phyloP scores from a whole-genome alignment of 140 eudicot genomes.

The Erigeron philadelphicus region DNA sequence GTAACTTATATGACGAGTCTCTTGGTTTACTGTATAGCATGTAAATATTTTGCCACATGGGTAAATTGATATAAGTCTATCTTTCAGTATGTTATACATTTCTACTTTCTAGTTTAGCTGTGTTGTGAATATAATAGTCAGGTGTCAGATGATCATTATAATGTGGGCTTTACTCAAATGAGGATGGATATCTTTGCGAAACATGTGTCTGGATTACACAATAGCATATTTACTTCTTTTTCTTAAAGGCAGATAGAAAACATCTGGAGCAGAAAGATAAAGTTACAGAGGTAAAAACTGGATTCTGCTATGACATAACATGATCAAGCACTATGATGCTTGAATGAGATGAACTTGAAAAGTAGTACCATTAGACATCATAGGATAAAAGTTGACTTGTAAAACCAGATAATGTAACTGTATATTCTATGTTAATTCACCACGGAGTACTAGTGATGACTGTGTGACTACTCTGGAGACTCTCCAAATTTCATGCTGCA shows the following conservation, averaged over 20 bases:
- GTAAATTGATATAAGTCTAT: slow-evolving; percentile 2
- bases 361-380: background rate
- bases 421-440: slow-evolving; percentile 44
- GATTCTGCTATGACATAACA: background rate
- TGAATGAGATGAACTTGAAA: background rate
- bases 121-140: background rate
- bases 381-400: background rate
- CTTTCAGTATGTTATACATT: background rate
- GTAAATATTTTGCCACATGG: slow-evolving; percentile 17
- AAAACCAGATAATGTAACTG: background rate
- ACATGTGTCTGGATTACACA: too few relatives aligned
- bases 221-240: too few relatives aligned
- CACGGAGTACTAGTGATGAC: slow-evolving; percentile 63
- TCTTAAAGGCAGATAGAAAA: background rate
- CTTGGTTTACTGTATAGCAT: slow-evolving; percentile 21
- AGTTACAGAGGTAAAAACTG: slow-evolving; percentile 6
- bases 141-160: background rate
- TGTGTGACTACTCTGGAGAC: slow-evolving; percentile 73
- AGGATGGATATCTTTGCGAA: background rate
- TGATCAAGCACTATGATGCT: background rate
- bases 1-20: background rate
- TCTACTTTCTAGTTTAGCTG: background rate
- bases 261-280: slow-evolving; percentile 3
- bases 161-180: background rate
- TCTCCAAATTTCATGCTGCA: slow-evolving; percentile 82